These are phyloP conservation scores for Closterium sp. DNA, from an alignment of 139 green algal genomes.

Conservation along the genomic window DNA sequence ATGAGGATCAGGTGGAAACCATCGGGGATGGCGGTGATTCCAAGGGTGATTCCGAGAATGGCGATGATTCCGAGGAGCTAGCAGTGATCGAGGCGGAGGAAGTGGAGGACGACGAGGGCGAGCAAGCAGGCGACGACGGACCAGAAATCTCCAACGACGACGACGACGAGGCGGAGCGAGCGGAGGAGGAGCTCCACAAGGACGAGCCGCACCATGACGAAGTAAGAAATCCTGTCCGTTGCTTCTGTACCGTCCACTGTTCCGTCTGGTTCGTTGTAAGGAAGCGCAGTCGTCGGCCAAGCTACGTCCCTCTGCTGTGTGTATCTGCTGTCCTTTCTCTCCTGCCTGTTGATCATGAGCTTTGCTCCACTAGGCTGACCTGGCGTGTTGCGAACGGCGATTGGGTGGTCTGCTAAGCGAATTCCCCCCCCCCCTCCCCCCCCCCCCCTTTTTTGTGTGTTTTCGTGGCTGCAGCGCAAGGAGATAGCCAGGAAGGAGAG, in stretches of 20 bases:
- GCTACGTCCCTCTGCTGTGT: background rate
- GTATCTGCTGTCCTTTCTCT: too few relatives aligned
- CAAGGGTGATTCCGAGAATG: too few relatives aligned
- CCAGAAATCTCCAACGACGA: background rate
- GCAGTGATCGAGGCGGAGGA: constrained; percentile 15
- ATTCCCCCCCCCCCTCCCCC: background rate
- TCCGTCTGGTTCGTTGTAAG: background rate
- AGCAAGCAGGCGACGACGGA: background rate
- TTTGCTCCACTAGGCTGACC: background rate
- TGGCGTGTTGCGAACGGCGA: background rate
- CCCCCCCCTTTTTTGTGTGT: background rate
- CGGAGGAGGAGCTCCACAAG: background rate
- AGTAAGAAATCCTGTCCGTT: background rate
- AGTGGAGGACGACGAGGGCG: constrained; percentile 20
- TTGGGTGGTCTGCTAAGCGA: too few relatives aligned
- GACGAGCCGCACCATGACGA: background rate
- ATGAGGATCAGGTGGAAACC: constrained; percentile 1
- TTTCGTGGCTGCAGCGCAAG: background rate
- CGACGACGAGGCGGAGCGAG: background rate
- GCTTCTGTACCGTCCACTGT: background rate
- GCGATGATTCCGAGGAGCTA: constrained; percentile 27
- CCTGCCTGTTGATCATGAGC: too few relatives aligned
- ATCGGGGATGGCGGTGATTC: background rate
- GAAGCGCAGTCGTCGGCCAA: background rate
- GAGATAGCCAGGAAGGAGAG: constrained; percentile 74